Base-by-base conservation (phyloP, 2,329 filamentous ascomycete species). In the Paraconiothyrium brasiliense region DNA sequence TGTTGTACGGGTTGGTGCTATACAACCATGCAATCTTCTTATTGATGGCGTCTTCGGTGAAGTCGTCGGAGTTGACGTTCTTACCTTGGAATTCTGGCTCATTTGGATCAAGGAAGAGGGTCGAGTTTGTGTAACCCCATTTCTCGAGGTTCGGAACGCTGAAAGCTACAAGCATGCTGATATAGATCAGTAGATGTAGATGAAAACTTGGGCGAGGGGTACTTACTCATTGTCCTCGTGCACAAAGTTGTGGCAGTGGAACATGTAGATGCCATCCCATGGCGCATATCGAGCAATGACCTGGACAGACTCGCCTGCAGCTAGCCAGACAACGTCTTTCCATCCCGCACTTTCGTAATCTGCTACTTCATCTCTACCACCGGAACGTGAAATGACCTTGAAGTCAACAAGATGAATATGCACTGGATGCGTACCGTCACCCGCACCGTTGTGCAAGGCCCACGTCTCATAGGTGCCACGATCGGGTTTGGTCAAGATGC, bases 371-470 rank as follows among this genome's bases (percentile, higher is more conserved):
- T 35, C 22, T 43, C 50, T 54, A 8, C 50, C 50, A 35, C 50
- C 50, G 30, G 50, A 43, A 32, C 50, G 43, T 10, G 50, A 54
- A n/a, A 54, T 13, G 13, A 89, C 80, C 59, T 84, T 81, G 74
- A 89, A 85, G 67, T 88, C 86, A 59, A 89, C 82, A 2, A 88
- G 78, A 67, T 88, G 86, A 48, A 88, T 81, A 71, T 88, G 86
- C 46, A 80, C 73, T 1, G 85, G 85, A 67, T 87, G 85, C 1
- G 81, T 80, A 78, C 84, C 85, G 35, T 82, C 83, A 48, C 83
- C 84, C 13, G 79, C 79, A 35, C 74, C 76, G 72, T 87, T 87
- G 64, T 82, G 62, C 0, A 79, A 64, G 34, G 72, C 64, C 77
- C 77, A 79, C 39, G 75, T 69, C 64, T 79, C 76, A 16, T 76